These are phyloP conservation scores for Cynanchum wilfordii DNA, from an alignment of 257 asterid genomes.

Conservation along the genomic window DNA sequence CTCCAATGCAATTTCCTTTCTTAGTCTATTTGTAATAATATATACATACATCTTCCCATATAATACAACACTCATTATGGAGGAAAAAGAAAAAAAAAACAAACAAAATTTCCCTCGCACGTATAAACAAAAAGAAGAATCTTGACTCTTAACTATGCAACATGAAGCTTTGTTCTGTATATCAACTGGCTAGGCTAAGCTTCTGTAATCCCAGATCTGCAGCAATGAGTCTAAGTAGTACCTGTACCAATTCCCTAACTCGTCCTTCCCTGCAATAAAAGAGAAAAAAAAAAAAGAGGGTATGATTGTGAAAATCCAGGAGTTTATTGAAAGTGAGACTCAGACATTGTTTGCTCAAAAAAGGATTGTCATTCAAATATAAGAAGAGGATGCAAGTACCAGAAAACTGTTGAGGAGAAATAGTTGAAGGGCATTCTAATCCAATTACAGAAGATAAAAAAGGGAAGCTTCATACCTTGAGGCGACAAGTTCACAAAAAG, in stretches of 20 bases:
- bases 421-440: too few species aligned
- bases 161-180: background rate
- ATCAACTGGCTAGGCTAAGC: conserved; percentile 34
- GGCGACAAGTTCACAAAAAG: conserved; percentile 87
- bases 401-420: too few species aligned
- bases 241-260: conserved; percentile 80
- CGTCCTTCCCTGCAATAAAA: conserved; percentile 63
- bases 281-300: too few species aligned
- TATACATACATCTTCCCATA: background rate
- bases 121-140: background rate
- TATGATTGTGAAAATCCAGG: conserved; percentile 10
- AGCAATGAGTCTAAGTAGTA: conserved; percentile 57
- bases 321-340: too few species aligned
- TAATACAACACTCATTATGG: background rate
- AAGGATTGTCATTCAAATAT: background rate
- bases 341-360: too few species aligned
- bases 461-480: conserved; percentile 56
- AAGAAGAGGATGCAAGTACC: too few species aligned
- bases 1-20: background rate
- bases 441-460: background rate
- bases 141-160: background rate
- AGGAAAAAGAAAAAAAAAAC: background rate
- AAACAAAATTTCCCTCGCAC: background rate
- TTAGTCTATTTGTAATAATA: background rate
- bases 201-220: conserved; percentile 65